Conservation (phyloP, 768 basidiomycete species). For the Hypholoma fasciculare region DNA sequence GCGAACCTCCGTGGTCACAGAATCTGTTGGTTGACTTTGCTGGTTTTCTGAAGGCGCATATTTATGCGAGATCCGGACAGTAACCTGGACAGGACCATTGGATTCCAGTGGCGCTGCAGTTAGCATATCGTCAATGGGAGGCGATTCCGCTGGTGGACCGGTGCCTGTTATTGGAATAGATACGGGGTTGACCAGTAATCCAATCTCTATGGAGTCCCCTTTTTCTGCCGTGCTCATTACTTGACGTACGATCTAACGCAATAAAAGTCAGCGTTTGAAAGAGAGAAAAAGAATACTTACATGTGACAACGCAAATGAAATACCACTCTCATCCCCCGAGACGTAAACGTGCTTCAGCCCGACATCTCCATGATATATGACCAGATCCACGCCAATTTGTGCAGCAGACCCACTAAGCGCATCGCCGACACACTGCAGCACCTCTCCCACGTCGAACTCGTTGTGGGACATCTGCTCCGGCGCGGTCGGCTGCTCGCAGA, state of each 20-base stretch:
- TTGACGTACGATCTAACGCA: constrained; percentile 76
- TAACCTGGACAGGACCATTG: constrained; percentile 39
- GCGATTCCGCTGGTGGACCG: constrained; percentile 1
- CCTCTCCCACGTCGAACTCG: constrained; percentile 91
- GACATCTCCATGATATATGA: constrained; percentile 87
- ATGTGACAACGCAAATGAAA: constrained; percentile 80
- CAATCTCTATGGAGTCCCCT: constrained; percentile 86
- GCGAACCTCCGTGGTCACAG: constrained; percentile 37
- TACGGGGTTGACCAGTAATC: constrained; percentile 54
- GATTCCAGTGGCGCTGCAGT: constrained; percentile 23
- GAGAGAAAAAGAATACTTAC: constrained; percentile 48
- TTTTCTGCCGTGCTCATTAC: constrained; percentile 63
- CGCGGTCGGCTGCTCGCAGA: constrained; percentile 30
- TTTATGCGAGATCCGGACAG: constrained; percentile 51
- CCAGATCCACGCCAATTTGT: constrained; percentile 84
- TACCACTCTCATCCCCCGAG: constrained; percentile 79
- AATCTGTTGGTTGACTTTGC: constrained; percentile 19
- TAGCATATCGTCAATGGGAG: constrained; percentile 21
- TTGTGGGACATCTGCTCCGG: constrained; percentile 27
- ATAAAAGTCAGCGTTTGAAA: constrained; percentile 13
- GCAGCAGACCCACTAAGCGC: constrained; percentile 82
- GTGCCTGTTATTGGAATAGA: constrained; percentile 8
- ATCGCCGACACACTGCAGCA: constrained; percentile 88
- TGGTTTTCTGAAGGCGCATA: constrained; percentile 29
- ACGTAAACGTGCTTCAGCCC: constrained; percentile 87